Base-by-base conservation (phyloP, 257 asterid species). In the Parsonsia alboflavescens region DNA sequence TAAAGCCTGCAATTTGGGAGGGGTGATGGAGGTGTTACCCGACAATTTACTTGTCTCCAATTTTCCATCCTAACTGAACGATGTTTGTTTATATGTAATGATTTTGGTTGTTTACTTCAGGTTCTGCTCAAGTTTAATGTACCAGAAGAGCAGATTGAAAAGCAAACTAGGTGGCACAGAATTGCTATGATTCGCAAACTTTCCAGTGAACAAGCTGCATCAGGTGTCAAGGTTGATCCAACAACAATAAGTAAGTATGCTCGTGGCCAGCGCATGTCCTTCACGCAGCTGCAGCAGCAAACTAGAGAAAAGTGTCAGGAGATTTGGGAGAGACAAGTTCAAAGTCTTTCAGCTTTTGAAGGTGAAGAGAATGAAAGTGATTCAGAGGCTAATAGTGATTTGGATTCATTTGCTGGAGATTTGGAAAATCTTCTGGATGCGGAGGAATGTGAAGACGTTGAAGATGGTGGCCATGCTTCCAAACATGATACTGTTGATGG, bases 401-500 rank as follows among this genome's bases (percentile, higher is more conserved):
- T 95, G 84, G 99, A 95, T 80, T 95, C 99, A 48, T 95, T 95
- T 85, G 99, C 99, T 44, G 99, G 99, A 44, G 99, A 95, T 82
- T 82, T 95, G 86, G 99, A 95, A 83, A 95, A 92, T 84, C 99
- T 95, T 86, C 87, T 95, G 59, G 99, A 92, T 79, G 98, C 97
- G 17, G 98, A 93, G 84, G 98, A 88, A 83, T 80, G 76, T 74
- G 99, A 94, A 81, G 97, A 94, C 46, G 93, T 87, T 64, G 97
- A 88, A 79, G 97, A 87, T 78, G 96, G 85, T 80, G 58, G 80
- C 81, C 73, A 80, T 77, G 91, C 86, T 22, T 85, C 93, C 49
- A 95, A 90, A 83, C 93, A 77, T 76, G 96, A 89, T 44, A 80
- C 53, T 73, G 78, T 73, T 70, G 93, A 90, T 77, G 97, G 97